Conservation (phyloP, 2,329 filamentous ascomycete species). For the Didymella glomerata region DNA sequence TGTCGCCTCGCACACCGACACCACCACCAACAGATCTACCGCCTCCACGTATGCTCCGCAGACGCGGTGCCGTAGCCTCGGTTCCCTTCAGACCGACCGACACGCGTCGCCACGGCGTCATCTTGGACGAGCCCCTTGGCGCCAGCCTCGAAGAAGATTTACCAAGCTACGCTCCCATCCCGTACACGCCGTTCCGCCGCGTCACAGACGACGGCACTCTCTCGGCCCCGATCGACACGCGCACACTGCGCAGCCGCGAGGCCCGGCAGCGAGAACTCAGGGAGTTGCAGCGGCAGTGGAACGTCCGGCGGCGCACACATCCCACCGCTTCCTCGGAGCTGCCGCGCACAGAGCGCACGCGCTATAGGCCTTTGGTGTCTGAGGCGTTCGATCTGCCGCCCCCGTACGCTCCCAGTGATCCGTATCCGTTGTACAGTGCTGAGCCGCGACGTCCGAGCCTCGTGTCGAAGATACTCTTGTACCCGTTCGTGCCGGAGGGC, state of each 20-base stretch:
- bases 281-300: background rate
- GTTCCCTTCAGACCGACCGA: background rate
- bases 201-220: background rate
- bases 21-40: background rate
- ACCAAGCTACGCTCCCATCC: conserved; percentile 2
- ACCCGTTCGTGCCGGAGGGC: conserved; percentile 6
- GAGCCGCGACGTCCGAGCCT: background rate
- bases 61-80: background rate
- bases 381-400: conserved; percentile 3
- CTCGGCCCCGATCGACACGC: background rate
- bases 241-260: background rate
- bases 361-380: background rate
- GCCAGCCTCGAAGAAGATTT: background rate
- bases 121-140: background rate
- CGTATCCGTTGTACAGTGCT: conserved; percentile 1
- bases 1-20: background rate
- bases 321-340: background rate
- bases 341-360: background rate
- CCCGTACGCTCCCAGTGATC: background rate
- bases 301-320: background rate
- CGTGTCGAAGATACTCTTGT: conserved; percentile 1
- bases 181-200: background rate
- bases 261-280: background rate
- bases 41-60: background rate
- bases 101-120: conserved; percentile 16